Percentiles rank a stretch among this genome's conserved stretches.
Conservation (phyloP, 768 basidiomycete species). For the Suillus occidentalis region DNA sequence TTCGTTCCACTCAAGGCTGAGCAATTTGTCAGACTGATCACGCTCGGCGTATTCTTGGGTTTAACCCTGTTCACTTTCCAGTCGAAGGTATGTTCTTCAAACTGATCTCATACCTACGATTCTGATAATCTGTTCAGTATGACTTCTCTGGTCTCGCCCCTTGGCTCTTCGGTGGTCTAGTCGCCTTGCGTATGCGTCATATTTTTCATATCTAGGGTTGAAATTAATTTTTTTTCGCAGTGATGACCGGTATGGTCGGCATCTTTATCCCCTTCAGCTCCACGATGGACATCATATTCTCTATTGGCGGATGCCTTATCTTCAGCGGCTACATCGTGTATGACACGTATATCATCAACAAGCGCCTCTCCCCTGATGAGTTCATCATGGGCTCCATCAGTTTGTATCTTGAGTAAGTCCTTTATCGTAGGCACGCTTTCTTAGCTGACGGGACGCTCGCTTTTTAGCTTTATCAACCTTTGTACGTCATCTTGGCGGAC, state of each 20-base stretch:
- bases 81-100: conserved; percentile 62
- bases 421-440: conserved; percentile 1
- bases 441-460: conserved; percentile 20
- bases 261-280: conserved; percentile 84
- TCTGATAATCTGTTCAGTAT: conserved; percentile 49
- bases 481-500: conserved; percentile 49
- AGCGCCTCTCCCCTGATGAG: conserved; percentile 88
- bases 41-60: conserved; percentile 89
- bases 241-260: conserved; percentile 80
- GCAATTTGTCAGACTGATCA: conserved; percentile 61
- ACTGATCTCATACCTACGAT: neutral
- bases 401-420: conserved; percentile 88
- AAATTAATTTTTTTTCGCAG: conserved; percentile 33
- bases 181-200: conserved; percentile 64
- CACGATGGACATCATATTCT: conserved; percentile 80
- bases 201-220: neutral
- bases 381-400: conserved; percentile 88
- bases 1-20: conserved; percentile 12
- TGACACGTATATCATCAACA: conserved; percentile 90
- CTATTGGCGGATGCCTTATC: conserved; percentile 73
- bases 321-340: conserved; percentile 92
- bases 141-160: conserved; percentile 94
- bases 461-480: conserved; percentile 76
- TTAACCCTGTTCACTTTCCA: conserved; percentile 94
- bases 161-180: conserved; percentile 82